Conservation (phyloP, 75 land plant genomes). For the Sequoiadendron giganteum region DNA sequence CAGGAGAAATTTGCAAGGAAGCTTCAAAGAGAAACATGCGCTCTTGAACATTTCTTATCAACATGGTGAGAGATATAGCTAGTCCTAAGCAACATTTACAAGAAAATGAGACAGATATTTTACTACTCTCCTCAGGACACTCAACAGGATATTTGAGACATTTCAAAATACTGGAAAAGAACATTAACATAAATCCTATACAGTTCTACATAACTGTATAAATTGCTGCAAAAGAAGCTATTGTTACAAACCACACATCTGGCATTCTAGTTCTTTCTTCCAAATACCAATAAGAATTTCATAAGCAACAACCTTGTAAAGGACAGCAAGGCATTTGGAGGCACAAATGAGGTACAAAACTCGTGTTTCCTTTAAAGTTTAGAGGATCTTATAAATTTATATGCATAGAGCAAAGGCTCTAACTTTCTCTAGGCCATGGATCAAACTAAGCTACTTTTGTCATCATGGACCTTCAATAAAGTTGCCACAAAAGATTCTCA, state of each 20-base stretch:
- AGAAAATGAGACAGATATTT: background rate
- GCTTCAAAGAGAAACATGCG: background rate
- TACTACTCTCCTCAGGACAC: background rate
- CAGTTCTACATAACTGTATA: background rate
- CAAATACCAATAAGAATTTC: background rate
- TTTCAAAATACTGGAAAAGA: background rate
- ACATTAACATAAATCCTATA: background rate
- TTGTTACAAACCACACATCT: background rate
- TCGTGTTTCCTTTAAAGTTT: background rate
- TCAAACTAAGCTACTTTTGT: background rate
- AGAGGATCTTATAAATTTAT: background rate
- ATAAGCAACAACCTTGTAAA: background rate
- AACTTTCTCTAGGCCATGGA: background rate
- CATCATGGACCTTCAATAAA: background rate
- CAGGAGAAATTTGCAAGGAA: background rate
- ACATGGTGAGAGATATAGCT: slow-evolving; percentile 1
- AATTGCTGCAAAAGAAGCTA: background rate
- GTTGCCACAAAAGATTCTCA: background rate
- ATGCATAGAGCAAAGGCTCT: background rate
- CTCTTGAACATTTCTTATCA: background rate
- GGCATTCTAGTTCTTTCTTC: background rate
- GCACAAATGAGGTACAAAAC: background rate
- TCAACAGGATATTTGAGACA: background rate
- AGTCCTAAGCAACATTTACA: background rate
- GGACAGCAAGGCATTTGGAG: background rate